Percentiles rank a stretch among this genome's conserved stretches.
Conservation (phyloP, 768 basidiomycete species). For the Cyclocybe aegerita region DNA sequence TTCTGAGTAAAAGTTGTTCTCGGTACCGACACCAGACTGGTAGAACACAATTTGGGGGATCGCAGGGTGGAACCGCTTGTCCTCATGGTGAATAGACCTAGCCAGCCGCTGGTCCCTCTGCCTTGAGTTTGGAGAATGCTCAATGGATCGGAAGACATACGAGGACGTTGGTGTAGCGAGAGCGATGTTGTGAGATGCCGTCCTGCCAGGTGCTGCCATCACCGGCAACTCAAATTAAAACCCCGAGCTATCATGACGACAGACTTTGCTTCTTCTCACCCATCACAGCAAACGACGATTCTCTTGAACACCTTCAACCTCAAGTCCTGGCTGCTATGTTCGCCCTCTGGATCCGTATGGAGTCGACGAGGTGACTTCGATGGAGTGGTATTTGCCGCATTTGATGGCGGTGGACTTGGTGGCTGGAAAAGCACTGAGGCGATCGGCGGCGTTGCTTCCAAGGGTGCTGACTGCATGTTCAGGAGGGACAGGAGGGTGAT, state of each 20-base stretch:
- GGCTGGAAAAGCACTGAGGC: constrained; percentile 12
- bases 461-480: not conserved
- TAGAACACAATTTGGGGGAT: constrained; percentile 66
- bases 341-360: constrained; percentile 29
- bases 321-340: constrained; percentile 13
- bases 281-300: constrained; percentile 75
- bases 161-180: constrained; percentile 56
- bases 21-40: constrained; percentile 61
- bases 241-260: too few species aligned
- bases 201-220: constrained; percentile 69
- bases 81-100: constrained; percentile 50
- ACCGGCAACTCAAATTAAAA: too few species aligned
- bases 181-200: constrained; percentile 45
- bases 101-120: constrained; percentile 44
- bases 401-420: not conserved
- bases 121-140: not conserved
- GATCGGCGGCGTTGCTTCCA: not conserved
- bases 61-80: constrained; percentile 37
- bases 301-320: constrained; percentile 43
- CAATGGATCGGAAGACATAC: constrained; percentile 26
- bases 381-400: constrained; percentile 13
- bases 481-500: too few species aligned
- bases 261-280: constrained; percentile 38
- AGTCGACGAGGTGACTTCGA: constrained; percentile 30
- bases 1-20: constrained; percentile 54